Base-by-base conservation (phyloP, 768 basidiomycete genomes). In the Suillus tomentosus region DNA sequence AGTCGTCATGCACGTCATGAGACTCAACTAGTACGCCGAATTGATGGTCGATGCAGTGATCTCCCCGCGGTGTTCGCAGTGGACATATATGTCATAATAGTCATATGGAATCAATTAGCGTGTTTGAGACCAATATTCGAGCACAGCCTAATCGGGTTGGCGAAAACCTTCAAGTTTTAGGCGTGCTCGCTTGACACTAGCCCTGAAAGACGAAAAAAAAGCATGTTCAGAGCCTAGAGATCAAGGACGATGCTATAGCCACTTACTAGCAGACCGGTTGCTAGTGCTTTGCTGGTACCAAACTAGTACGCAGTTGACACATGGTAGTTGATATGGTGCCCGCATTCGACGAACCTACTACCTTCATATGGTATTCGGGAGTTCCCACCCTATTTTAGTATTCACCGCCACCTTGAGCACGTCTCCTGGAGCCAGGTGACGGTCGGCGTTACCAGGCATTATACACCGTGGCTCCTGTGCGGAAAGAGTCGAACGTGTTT, bases 331-430 rank as follows among this genome's bases (percentile, higher is more conserved):
- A 3, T 13, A 8, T 15, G 10, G 47, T 48, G 22, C 47, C 22
- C 24, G 11, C 3, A 22, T 22, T 13, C 13, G 22, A 22, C 3
- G 8, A n/a, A 45, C 31, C 43, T n/a, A 19, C 43, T 43, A 43
- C 45, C 3, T 19, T 17, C 6, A 31, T 31, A 31, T 31, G 31
- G 31, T 40, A 40, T 40, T 40, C 40, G 39, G 5, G 9, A 22
- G n/a, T 51, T 53, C 51, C 51, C 51, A 31, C 51, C 9, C 51
- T 53, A 53, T 53, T 31, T 50, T 19, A 37, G 36, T 37, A 37
- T 37, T 10, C 51, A 53, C 51, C 9, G 51, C 51, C 51, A 53
- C 24, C 14, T 50, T 13, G 14, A 40, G 39, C 40, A 14, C 5
- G 39, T 39, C 39, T 39, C 5, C 40, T 40, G 31, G 31, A 31